These are phyloP conservation scores for Aspergillus neoniger DNA, from an alignment of 2,329 filamentous ascomycete species.

Conservation along the genomic window DNA sequence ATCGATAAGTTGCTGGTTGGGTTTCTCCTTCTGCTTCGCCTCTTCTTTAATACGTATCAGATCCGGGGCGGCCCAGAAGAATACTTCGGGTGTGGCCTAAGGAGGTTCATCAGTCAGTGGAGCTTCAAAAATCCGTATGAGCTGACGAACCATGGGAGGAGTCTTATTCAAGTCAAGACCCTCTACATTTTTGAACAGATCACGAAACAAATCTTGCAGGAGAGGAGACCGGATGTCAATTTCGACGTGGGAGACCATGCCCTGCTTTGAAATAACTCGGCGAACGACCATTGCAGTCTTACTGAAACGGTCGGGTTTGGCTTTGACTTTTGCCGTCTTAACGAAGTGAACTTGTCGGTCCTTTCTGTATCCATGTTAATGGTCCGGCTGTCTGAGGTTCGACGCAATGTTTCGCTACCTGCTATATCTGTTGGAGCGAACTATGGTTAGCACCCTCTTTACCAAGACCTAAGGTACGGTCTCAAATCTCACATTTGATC, in stretches of 20 bases:
- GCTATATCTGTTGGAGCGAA: background rate
- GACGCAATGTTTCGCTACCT: background rate
- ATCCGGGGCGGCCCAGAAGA: slow-evolving; percentile 5
- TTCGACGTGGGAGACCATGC: slow-evolving; percentile 5
- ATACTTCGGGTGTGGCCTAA: background rate
- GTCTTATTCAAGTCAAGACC: background rate
- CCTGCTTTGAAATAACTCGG: background rate
- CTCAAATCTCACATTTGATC: slow-evolving; percentile 3
- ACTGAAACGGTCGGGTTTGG: slow-evolving; percentile 4
- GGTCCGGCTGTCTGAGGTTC: background rate
- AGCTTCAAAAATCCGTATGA: background rate
- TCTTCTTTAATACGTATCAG: background rate
- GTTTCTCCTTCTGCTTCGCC: background rate
- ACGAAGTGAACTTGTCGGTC: background rate
- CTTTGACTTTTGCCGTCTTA: background rate
- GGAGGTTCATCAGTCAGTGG: background rate
- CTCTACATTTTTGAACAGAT: background rate
- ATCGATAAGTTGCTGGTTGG: background rate
- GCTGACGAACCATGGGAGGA: background rate
- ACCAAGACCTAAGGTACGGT: background rate
- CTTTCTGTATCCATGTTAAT: background rate
- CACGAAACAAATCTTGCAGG: background rate
- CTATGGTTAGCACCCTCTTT: background rate
- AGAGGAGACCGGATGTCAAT: slow-evolving; percentile 4
- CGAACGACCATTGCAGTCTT: slow-evolving; percentile 6